Evolutionary conservation across 2,329 filamentous ascomycete genomes (phyloP).

Genomic region (Diaporthe sp.): DNA sequence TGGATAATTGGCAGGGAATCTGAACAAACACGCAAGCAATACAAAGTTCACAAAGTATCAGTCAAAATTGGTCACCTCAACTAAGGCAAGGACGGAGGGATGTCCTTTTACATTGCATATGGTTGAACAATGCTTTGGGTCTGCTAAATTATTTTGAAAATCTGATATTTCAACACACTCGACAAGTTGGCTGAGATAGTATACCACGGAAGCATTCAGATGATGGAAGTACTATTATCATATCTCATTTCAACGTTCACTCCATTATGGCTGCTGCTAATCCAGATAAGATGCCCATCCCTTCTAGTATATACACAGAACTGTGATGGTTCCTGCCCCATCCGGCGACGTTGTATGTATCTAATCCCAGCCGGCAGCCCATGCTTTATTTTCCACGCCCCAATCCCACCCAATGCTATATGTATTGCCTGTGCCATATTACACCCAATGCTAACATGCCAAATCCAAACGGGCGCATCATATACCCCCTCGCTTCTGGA

Average conservation of each 20-base stretch:
- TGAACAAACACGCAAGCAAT: neutral
- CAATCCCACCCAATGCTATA: conserved; percentile 4
- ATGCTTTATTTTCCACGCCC: conserved; percentile 8
- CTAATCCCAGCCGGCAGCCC: conserved; percentile 10
- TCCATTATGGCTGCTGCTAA: neutral
- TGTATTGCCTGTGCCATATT: neutral
- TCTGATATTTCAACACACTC: neutral
- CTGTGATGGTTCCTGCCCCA: conserved; percentile 21
- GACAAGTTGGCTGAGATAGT: neutral
- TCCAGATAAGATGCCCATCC: neutral
- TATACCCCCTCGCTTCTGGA: neutral
- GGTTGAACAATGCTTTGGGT: neutral
- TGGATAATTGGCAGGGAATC: neutral
- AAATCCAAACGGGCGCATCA: neutral
- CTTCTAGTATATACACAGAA: conserved; percentile 11
- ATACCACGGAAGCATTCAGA: neutral
- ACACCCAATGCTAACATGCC: conserved; percentile 26
- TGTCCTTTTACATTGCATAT: neutral
- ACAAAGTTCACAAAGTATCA: neutral
- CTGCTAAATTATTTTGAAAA: neutral
- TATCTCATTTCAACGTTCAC: conserved; percentile 1
- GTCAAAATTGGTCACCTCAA: neutral
- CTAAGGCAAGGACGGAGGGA: neutral
- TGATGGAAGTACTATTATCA: neutral
- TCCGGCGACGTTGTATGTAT: conserved; percentile 9